A percentile compares a stretch with the other conserved stretches of the same genome.
phyloP scores from a whole-genome alignment of 2,329 filamentous ascomycete species.

The Teratosphaeriaceae sp. region DNA sequence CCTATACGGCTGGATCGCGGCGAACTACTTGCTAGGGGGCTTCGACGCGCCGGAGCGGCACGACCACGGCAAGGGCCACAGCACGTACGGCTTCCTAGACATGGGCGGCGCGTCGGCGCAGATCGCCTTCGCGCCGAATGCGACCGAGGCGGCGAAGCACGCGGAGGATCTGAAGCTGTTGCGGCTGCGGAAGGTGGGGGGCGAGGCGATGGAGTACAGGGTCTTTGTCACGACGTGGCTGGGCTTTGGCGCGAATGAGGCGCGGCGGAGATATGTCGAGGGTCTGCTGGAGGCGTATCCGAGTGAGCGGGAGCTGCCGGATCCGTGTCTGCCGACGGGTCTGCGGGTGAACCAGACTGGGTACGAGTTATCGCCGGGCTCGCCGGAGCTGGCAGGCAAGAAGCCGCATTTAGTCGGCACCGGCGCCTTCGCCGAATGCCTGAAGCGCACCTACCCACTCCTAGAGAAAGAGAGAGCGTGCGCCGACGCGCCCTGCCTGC shows the following conservation, averaged over 20 bases:
- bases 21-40: slow-evolving; percentile 88
- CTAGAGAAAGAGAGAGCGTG: slow-evolving; percentile 86
- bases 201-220: slow-evolving; percentile 68
- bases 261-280: slow-evolving; percentile 76
- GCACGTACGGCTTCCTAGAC: slow-evolving; percentile 94
- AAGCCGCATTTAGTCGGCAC: slow-evolving; percentile 65
- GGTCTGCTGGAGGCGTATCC: slow-evolving; percentile 62
- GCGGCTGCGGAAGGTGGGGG: slow-evolving; percentile 76
- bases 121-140: slow-evolving; percentile 94
- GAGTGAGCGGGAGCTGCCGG: slow-evolving; percentile 68
- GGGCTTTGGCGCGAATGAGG: slow-evolving; percentile 94
- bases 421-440: slow-evolving; percentile 78
- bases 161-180: slow-evolving; percentile 82
- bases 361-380: slow-evolving; percentile 44
- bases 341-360: slow-evolving; percentile 70
- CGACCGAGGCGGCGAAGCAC: slow-evolving; percentile 83
- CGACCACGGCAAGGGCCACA: slow-evolving; percentile 76
- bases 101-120: slow-evolving; percentile 98
- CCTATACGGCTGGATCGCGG: slow-evolving; percentile 93
- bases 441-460: slow-evolving; percentile 74
- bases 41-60: slow-evolving; percentile 74
- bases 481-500: slow-evolving; percentile 72
- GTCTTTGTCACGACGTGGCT: slow-evolving; percentile 97
- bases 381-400: slow-evolving; percentile 33
- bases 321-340: slow-evolving; percentile 82